phyloP scores from a whole-genome alignment of 2,329 filamentous ascomycete genomes.

The Neurospora crassa region DNA sequence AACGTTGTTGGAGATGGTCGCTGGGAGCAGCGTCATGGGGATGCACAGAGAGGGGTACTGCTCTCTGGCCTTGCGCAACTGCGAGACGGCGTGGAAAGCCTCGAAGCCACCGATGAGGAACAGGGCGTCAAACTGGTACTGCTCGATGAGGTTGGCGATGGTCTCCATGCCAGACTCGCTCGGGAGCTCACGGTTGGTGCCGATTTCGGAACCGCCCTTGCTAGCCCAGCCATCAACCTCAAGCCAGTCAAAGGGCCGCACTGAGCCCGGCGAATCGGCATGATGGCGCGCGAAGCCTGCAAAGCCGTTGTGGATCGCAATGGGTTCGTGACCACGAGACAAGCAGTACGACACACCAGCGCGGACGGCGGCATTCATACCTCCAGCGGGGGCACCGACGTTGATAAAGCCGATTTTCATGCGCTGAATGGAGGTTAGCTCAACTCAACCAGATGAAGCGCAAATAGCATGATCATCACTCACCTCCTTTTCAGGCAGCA shows the following conservation, averaged over 20 bases:
- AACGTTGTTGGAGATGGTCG: conserved; percentile 98
- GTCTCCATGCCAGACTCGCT: conserved; percentile 73
- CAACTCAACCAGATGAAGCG: neutral
- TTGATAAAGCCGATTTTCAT: conserved; percentile 96
- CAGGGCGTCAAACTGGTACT: conserved; percentile 82
- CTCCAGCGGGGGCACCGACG: conserved; percentile 89
- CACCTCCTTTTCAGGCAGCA: conserved; percentile 63
- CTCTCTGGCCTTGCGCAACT: conserved; percentile 71
- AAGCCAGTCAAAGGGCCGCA: conserved; percentile 82
- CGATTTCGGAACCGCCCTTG: conserved; percentile 94
- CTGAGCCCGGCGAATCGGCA: conserved; percentile 72
- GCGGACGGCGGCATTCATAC: conserved; percentile 94
- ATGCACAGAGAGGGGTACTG: conserved; percentile 82
- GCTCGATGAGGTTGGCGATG: conserved; percentile 72
- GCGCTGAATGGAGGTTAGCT: conserved; percentile 41
- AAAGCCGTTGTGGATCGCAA: conserved; percentile 95
- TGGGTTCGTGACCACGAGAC: conserved; percentile 79
- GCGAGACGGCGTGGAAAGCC: conserved; percentile 84
- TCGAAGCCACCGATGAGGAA: conserved; percentile 95
- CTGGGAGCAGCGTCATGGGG: conserved; percentile 81
- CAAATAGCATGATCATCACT: conserved; percentile 18
- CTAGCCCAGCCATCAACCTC: conserved; percentile 94
- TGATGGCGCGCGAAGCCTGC: conserved; percentile 89
- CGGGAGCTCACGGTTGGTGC: conserved; percentile 90
- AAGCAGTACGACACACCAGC: conserved; percentile 90